Evolutionary conservation across 2,329 filamentous ascomycete genomes (phyloP).

Genomic region (Cladosporium phlei): DNA sequence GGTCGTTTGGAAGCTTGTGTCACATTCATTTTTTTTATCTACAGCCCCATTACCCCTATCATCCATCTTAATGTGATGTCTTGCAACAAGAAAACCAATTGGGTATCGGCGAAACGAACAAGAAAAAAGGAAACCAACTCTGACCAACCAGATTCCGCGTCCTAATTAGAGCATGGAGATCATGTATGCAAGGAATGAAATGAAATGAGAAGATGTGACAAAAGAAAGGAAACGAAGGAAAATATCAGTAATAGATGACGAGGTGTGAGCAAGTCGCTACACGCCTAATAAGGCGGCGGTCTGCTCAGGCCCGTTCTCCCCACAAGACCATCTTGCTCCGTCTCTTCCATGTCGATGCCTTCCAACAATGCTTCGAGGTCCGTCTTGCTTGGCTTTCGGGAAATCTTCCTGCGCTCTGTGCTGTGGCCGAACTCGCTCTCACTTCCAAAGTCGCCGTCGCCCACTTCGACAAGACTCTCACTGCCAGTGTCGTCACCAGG

Average conservation of each 20-base stretch:
- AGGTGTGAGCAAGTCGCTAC: neutral
- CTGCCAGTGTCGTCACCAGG: constrained; percentile 50
- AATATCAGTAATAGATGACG: neutral
- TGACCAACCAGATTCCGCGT: too few relatives aligned
- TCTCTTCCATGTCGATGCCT: constrained; percentile 12
- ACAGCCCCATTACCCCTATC: too few relatives aligned
- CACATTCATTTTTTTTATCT: too few relatives aligned
- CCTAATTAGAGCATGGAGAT: too few relatives aligned
- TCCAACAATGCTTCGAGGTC: constrained; percentile 15
- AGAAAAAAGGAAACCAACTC: too few relatives aligned
- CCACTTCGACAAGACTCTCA: constrained; percentile 58
- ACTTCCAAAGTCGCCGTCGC: constrained; percentile 19
- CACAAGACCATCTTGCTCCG: neutral
- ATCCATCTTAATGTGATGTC: too few relatives aligned
- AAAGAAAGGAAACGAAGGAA: neutral
- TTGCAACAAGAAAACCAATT: too few relatives aligned
- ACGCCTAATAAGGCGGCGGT: constrained; percentile 10
- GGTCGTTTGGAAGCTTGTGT: too few relatives aligned
- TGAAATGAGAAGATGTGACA: neutral
- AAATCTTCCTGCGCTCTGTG: constrained; percentile 4
- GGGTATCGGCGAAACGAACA: too few relatives aligned
- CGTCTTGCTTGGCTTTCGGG: constrained; percentile 12
- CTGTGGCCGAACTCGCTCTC: constrained; percentile 13
- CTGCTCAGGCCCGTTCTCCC: constrained; percentile 2
- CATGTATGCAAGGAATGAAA: neutral